Evolutionary conservation across 495 filamentous ascomycete species (phyloP), one percentile per base, ranked within the genome.

Genomic region (Penicillium coprophilum): DNA sequence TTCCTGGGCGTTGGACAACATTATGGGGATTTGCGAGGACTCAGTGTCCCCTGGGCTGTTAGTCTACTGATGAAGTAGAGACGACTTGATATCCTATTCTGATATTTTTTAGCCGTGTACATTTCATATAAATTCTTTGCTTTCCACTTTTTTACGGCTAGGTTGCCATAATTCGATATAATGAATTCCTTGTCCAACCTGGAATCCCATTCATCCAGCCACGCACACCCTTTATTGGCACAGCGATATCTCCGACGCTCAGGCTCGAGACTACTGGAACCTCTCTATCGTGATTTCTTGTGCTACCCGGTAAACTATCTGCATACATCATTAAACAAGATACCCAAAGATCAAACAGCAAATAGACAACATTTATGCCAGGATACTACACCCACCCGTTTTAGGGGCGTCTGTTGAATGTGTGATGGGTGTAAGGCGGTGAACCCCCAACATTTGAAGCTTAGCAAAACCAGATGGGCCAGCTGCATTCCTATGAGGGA

Each of bases 1-100:
- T 97, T 97, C 67, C 77, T 98, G 61, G 94, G 92, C 15, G 90
- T 95, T 56, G 94, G 94, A 4, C 94, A 98, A 73, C 93, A 97
- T 75, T 98, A 98, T 77, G 91, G 89, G 24, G 94, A 98, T 73
- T 71, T 98, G 67, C 86, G 94, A 64, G 95, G 90, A 50, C 79
- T 98, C 59, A 96, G 92, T 69, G 91, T 97, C 51, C 85, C 86
- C 59, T 96, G 92, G 88, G 92, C 90, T 24, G 90, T 94, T 57
- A 86, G 85, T 68, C 72, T 96, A 50, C 71, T 97, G 68, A 89
- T 89, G 86, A 77, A 77, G 58, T 79, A 41, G 19, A 5, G 65
- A 75, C 50, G 34, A 53, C 28, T 51, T 19, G 32, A 39, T 50
- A 27, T 13, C 28, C 24, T 24, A 48, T 9, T 19, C 31, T 21